Conservation (phyloP, 257 asterid species). For the Galeopsis tetrahit region DNA sequence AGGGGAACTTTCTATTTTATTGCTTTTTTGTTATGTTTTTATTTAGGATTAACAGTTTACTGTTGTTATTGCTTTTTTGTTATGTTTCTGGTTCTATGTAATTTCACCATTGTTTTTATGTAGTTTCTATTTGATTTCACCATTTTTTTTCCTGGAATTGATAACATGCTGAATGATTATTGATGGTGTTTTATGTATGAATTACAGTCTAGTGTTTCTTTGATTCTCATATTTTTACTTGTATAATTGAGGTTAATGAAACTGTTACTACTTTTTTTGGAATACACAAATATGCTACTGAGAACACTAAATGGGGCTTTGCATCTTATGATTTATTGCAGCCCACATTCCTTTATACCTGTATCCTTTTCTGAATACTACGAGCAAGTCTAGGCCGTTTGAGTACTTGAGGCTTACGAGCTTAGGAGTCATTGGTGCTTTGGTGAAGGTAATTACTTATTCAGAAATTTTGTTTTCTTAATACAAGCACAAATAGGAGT, state of each 20-base stretch:
- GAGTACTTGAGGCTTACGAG: conserved; percentile 96
- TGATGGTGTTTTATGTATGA: conserved; percentile 17
- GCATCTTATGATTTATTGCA: conserved; percentile 46
- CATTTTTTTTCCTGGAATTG: conserved; percentile 9
- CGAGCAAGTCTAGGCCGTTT: conserved; percentile 92
- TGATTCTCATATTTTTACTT: not conserved
- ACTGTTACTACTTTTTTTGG: not conserved
- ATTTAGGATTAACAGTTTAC: too few species aligned
- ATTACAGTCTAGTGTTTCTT: conserved; percentile 13
- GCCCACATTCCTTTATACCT: conserved; percentile 88
- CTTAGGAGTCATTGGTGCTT: conserved; percentile 94
- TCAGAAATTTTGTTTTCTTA: conserved; percentile 6
- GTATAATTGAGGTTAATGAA: conserved; percentile 11
- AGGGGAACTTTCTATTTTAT: not conserved
- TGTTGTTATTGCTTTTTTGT: not conserved
- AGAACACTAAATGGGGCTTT: conserved; percentile 22
- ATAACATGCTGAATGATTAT: conserved; percentile 4
- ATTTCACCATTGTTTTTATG: not conserved
- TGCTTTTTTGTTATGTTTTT: not conserved
- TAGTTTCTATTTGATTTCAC: not conserved
- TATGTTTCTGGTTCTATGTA: conserved; percentile 9
- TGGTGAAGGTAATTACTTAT: conserved; percentile 82
- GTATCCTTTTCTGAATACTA: conserved; percentile 91
- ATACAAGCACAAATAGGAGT: not conserved
- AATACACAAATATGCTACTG: not conserved